Percentiles rank a stretch among this genome's conserved stretches.
phyloP scores from a whole-genome alignment of 129 eudicot species.

The Gnaphalium uliginosum region DNA sequence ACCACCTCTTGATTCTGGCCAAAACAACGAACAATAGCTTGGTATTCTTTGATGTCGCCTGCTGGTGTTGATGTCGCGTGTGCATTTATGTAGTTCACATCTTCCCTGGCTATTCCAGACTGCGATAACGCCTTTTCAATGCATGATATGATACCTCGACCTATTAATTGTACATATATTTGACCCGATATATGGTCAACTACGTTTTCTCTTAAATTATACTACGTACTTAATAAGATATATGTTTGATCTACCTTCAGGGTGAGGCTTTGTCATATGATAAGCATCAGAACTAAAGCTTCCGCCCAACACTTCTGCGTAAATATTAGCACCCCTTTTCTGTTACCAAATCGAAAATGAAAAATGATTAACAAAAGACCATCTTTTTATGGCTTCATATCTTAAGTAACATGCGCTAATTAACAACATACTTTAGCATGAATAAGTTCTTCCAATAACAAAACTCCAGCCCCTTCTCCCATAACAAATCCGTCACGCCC shows the following conservation, averaged over 20 bases:
- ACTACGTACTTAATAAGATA: background rate
- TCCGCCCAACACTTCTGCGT: constrained; percentile 88
- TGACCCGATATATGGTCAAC: background rate
- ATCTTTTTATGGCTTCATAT: background rate
- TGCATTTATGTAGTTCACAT: constrained; percentile 66
- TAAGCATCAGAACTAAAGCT: constrained; percentile 88
- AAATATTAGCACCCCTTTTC: constrained; percentile 76
- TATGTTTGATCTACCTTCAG: constrained; percentile 41
- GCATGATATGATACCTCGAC: constrained; percentile 63
- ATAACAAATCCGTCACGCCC: constrained; percentile 89
- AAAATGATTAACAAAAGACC: background rate
- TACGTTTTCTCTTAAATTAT: background rate
- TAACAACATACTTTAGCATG: constrained; percentile 66
- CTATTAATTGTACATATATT: constrained; percentile 32
- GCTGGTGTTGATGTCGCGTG: constrained; percentile 29
- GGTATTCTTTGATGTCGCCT: constrained; percentile 79
- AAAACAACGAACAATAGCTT: constrained; percentile 75
- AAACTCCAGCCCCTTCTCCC: constrained; percentile 94
- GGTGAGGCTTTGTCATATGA: constrained; percentile 93
- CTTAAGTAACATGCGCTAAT: background rate
- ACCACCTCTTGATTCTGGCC: constrained; percentile 80
- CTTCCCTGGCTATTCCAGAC: constrained; percentile 73
- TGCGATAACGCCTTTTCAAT: constrained; percentile 80
- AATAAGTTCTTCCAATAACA: constrained; percentile 82
- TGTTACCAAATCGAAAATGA: constrained; percentile 21